phyloP scores from a whole-genome alignment of 306 rosid species.

The Datisca glomerata region DNA sequence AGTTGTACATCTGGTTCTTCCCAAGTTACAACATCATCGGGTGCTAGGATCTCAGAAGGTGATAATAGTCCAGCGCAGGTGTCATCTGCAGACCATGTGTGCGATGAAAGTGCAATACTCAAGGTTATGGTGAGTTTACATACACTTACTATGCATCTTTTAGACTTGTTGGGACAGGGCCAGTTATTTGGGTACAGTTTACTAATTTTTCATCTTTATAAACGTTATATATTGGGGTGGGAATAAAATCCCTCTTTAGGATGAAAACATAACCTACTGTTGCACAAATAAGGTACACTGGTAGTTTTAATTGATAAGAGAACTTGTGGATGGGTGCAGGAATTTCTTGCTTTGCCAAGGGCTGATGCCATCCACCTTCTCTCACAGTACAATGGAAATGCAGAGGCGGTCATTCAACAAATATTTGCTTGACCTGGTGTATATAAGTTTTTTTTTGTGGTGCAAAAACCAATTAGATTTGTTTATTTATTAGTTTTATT shows the following conservation, averaged over 20 bases:
- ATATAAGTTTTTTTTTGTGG: constrained; percentile 6
- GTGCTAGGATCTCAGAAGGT: constrained; percentile 65
- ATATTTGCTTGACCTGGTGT: constrained; percentile 46
- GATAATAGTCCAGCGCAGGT: constrained; percentile 80
- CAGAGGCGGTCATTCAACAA: constrained; percentile 93
- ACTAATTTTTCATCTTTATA: too few species aligned
- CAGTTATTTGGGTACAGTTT: too few species aligned
- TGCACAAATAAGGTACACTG: too few species aligned
- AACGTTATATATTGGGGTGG: too few species aligned
- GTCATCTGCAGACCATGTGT: constrained; percentile 55
- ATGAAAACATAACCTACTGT: too few species aligned
- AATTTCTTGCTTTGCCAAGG: constrained; percentile 91
- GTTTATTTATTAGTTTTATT: constrained; percentile 24
- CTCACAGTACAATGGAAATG: constrained; percentile 86
- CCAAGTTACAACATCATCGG: constrained; percentile 62
- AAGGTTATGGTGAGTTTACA: constrained; percentile 80
- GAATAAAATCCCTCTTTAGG: too few species aligned
- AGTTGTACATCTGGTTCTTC: constrained; percentile 79
- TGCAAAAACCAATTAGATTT: constrained; percentile 7
- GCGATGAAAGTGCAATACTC: constrained; percentile 83
- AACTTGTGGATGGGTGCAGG: constrained; percentile 64
- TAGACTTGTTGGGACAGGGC: too few species aligned
- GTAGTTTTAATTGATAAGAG: too few species aligned
- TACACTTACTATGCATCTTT: too few species aligned
- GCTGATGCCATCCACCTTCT: constrained; percentile 98